These are phyloP conservation scores for Cytidiella melzeri DNA, from an alignment of 768 basidiomycete genomes.

Conservation along the genomic window DNA sequence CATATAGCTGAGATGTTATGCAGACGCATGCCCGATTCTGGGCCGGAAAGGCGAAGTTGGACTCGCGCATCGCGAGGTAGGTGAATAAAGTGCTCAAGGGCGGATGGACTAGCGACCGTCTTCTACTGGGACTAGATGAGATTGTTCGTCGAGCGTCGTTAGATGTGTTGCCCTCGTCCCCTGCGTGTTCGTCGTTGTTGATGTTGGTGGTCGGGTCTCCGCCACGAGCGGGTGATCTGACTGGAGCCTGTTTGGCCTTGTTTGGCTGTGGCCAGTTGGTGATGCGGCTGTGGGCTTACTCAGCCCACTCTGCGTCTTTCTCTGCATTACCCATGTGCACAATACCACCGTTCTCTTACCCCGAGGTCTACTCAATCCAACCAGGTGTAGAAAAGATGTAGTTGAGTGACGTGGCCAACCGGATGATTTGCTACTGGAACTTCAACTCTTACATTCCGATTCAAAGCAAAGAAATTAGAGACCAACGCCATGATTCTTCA, in stretches of 20 bases:
- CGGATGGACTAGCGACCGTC: not conserved
- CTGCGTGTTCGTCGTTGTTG: slow-evolving; percentile 15
- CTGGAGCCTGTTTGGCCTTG: slow-evolving; percentile 21
- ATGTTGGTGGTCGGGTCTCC: slow-evolving; percentile 19
- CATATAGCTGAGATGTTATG: slow-evolving; percentile 91
- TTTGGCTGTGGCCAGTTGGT: slow-evolving; percentile 11
- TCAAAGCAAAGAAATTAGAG: too few species aligned
- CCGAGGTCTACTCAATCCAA: not conserved
- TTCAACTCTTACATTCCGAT: too few species aligned
- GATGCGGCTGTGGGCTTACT: not conserved
- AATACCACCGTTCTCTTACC: not conserved
- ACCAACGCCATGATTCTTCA: too few species aligned
- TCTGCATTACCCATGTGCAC: not conserved
- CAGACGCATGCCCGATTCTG: slow-evolving; percentile 95
- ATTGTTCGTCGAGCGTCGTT: slow-evolving; percentile 9
- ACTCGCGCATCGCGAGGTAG: slow-evolving; percentile 68
- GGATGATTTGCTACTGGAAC: too few species aligned
- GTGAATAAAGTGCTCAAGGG: slow-evolving; percentile 2
- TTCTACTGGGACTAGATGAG: not conserved
- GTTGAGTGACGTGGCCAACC: too few species aligned
- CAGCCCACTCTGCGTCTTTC: not conserved
- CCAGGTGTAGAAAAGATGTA: too few species aligned
- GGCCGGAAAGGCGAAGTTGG: slow-evolving; percentile 90
- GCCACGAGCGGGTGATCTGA: slow-evolving; percentile 20
- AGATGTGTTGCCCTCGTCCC: slow-evolving; percentile 13